Base-by-base conservation (phyloP, 352 stramenopile species). In the Heterotrichella gracilis region DNA sequence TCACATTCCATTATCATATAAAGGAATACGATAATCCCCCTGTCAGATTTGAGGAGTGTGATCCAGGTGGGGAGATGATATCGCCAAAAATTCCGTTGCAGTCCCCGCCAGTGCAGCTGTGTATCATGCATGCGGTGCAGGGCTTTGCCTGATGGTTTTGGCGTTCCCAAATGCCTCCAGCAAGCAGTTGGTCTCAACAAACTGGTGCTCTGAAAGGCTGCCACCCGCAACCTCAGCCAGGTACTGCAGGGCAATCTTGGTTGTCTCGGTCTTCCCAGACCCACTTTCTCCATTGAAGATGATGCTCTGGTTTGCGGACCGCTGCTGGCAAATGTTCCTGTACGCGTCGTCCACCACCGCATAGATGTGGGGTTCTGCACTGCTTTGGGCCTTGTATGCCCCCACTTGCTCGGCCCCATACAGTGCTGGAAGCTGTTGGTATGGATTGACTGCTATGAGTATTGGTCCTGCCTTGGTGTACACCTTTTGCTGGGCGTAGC, bases 91-190 rank as follows among this genome's bases (percentile, higher is more conserved):
- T n/a, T n/a, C n/a, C n/a, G n/a, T n/a, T n/a, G n/a, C n/a, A n/a
- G n/a, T n/a, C n/a, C n/a, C n/a, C n/a, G n/a, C n/a, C n/a, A n/a
- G n/a, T n/a, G n/a, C n/a, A n/a, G n/a, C n/a, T n/a, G n/a, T n/a
- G n/a, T n/a, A n/a, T n/a, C n/a, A n/a, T n/a, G n/a, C n/a, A n/a
- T n/a, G n/a, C n/a, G n/a, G n/a, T n/a, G n/a, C n/a, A n/a, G n/a
- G n/a, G n/a, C n/a, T n/a, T n/a, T n/a, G n/a, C n/a, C n/a, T 80
- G 53, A 95, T 83, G 14, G 90, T 96, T 25, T 88, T 82, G 32
- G 90, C 90, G 75, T 98, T 97, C 71, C 92, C 92, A 78, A 98
- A 98, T 0, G 87, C 87, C 77, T 98, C 92, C n/a, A 97, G 80
- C 68, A 98, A 89, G 40, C 91, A 91, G 77, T 96, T 97, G 3